These are phyloP conservation scores for Penicillium daleae DNA, from an alignment of 495 filamentous ascomycete genomes.

Conservation along the genomic window DNA sequence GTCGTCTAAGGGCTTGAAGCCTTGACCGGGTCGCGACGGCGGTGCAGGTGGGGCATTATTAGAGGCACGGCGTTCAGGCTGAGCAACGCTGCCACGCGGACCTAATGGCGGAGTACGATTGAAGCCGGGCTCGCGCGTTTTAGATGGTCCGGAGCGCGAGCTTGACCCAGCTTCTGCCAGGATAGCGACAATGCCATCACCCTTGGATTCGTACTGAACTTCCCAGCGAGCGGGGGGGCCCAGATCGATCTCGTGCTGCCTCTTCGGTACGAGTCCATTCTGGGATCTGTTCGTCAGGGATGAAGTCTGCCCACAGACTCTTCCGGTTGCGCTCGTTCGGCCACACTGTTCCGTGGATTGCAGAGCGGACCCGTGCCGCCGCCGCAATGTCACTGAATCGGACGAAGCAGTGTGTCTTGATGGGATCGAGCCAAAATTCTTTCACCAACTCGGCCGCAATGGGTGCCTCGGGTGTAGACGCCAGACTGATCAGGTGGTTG, in stretches of 20 bases:
- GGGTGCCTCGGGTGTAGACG: conserved; percentile 56
- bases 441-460: conserved; percentile 58
- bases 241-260: conserved; percentile 47
- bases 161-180: conserved; percentile 54
- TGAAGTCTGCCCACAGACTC: conserved; percentile 85
- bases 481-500: conserved; percentile 68
- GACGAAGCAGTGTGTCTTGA: conserved; percentile 87
- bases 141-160: conserved; percentile 28
- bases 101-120: conserved; percentile 40
- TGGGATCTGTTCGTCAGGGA: conserved; percentile 72
- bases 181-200: conserved; percentile 58
- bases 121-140: conserved; percentile 33
- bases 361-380: conserved; percentile 77
- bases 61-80: conserved; percentile 29
- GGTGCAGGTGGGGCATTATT: conserved; percentile 22
- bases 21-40: conserved; percentile 42
- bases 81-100: conserved; percentile 36
- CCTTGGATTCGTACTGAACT: conserved; percentile 65
- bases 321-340: conserved; percentile 86
- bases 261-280: conserved; percentile 78
- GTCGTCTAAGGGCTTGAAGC: conserved; percentile 63
- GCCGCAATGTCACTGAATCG: conserved; percentile 66
- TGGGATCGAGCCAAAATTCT: conserved; percentile 77
- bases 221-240: conserved; percentile 66
- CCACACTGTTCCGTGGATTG: conserved; percentile 79